Conservation (phyloP, 2,329 filamentous ascomycete genomes). For the Aspergillus texensis region DNA sequence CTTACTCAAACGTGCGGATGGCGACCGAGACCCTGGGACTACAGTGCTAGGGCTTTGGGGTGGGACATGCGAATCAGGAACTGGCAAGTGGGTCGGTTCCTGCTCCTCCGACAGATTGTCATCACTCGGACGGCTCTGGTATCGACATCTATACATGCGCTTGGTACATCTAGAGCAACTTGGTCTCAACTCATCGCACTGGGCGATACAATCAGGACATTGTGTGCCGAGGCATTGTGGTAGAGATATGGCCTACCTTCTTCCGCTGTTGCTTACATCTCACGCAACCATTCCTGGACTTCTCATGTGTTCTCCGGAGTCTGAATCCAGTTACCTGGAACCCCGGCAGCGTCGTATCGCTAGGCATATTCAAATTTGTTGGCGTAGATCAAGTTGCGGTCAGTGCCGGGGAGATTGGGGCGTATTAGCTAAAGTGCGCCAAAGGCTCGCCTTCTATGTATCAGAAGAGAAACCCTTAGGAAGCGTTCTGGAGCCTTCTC, state of each 20-base stretch:
- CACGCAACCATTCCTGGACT: constrained; percentile 39
- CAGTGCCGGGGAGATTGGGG: background rate
- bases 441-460: background rate
- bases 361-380: background rate
- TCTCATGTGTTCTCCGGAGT: constrained; percentile 30
- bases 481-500: background rate
- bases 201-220: constrained; percentile 14
- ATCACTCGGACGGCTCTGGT: constrained; percentile 20
- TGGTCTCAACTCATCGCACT: constrained; percentile 41
- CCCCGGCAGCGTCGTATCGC: background rate
- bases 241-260: constrained; percentile 30
- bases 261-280: constrained; percentile 40
- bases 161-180: constrained; percentile 39
- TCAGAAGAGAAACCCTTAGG: background rate
- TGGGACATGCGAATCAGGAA: constrained; percentile 2
- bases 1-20: constrained; percentile 8
- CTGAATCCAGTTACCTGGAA: constrained; percentile 16
- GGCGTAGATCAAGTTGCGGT: background rate
- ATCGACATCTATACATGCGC: constrained; percentile 32
- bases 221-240: background rate
- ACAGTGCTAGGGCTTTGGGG: background rate
- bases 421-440: constrained; percentile 8
- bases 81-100: background rate
- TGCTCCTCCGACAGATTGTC: constrained; percentile 9
- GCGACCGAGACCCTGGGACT: background rate